These are phyloP conservation scores for Mortierella hygrophila DNA, from an alignment of 192 early-diverging fungal genomes.

Conservation along the genomic window DNA sequence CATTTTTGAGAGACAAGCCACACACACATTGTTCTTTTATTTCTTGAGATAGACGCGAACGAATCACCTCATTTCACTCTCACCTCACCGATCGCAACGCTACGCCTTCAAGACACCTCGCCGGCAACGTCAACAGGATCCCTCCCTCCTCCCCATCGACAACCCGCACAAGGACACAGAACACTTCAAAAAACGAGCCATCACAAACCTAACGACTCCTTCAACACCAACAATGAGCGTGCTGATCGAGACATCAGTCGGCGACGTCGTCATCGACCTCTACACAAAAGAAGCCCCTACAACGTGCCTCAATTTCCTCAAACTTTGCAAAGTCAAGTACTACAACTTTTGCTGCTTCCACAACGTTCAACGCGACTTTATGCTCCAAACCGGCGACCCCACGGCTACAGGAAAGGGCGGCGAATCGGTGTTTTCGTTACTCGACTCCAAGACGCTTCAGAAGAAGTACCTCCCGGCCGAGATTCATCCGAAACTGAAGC, in stretches of 20 bases:
- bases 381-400: slow-evolving; percentile 83
- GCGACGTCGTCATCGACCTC: slow-evolving; percentile 93
- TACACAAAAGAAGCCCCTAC: slow-evolving; percentile 76
- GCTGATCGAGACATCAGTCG: slow-evolving; percentile 89
- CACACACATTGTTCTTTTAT: slow-evolving; percentile 1
- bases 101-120: background rate
- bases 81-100: background rate
- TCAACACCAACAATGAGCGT: slow-evolving; percentile 61
- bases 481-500: slow-evolving; percentile 84
- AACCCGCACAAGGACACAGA: background rate
- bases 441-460: slow-evolving; percentile 36
- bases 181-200: background rate
- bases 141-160: background rate
- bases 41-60: background rate
- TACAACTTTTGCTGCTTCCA: slow-evolving; percentile 89
- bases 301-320: slow-evolving; percentile 84
- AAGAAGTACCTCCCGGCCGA: slow-evolving; percentile 83
- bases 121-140: background rate
- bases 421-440: slow-evolving; percentile 76
- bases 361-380: slow-evolving; percentile 86
- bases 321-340: slow-evolving; percentile 91
- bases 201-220: background rate
- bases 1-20: background rate
- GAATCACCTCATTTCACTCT: background rate
- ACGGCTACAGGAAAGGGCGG: slow-evolving; percentile 79